These are phyloP conservation scores for Tetramitus jugosus DNA, from an alignment of 208 protist genomes.

Conservation along the genomic window DNA sequence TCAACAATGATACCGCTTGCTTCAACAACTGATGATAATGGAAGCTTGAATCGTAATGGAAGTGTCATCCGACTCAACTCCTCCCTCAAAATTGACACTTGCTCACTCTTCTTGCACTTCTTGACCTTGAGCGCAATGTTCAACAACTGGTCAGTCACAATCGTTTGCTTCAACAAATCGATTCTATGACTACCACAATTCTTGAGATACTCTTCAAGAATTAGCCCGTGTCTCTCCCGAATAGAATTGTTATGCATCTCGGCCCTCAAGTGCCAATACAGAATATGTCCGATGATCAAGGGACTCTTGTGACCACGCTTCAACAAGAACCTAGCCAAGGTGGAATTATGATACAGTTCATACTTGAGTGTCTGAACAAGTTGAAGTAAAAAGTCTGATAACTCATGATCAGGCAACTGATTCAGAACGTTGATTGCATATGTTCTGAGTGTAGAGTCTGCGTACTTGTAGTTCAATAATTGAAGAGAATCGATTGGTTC, in stretches of 20 bases:
- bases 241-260: slow-evolving; percentile 61
- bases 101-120: neutral
- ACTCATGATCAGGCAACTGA: slow-evolving; percentile 55
- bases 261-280: slow-evolving; percentile 73
- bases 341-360: slow-evolving; percentile 65
- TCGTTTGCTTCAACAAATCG: slow-evolving; percentile 17
- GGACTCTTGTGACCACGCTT: slow-evolving; percentile 54
- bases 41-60: slow-evolving; percentile 54
- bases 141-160: slow-evolving; percentile 53
- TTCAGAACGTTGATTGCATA: slow-evolving; percentile 56
- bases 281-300: slow-evolving; percentile 61
- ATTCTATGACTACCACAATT: neutral
- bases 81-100: neutral
- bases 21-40: slow-evolving; percentile 58
- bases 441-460: slow-evolving; percentile 54
- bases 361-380: slow-evolving; percentile 72
- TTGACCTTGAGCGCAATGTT: slow-evolving; percentile 39
- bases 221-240: slow-evolving; percentile 61
- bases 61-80: slow-evolving; percentile 47
- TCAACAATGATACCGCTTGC: slow-evolving; percentile 57
- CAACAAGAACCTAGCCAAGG: slow-evolving; percentile 59
- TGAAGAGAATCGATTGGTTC: slow-evolving; percentile 55
- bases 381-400: slow-evolving; percentile 62
- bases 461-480: slow-evolving; percentile 35
- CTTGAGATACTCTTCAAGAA: slow-evolving; percentile 50